These are phyloP conservation scores for Eutrema heterophyllum DNA, from an alignment of 345 rosid species.

Conservation along the genomic window DNA sequence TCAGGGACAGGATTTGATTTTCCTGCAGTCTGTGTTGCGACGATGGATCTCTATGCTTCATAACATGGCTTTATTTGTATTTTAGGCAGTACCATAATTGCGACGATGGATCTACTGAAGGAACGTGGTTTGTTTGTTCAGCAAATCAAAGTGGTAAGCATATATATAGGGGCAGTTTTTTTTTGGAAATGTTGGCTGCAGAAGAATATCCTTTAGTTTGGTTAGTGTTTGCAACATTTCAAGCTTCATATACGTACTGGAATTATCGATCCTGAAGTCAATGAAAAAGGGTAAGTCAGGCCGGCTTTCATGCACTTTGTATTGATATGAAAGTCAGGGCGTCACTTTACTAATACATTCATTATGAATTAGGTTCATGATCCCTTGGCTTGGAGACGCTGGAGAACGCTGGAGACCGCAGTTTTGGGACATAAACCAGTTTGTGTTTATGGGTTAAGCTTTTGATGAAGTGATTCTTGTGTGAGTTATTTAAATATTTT, in stretches of 20 bases:
- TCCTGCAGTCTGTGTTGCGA: neutral
- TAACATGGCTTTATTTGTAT: neutral
- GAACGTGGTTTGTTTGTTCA: conserved; percentile 63
- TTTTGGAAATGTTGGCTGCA: neutral
- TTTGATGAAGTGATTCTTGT: conserved; percentile 2
- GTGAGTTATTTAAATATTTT: neutral
- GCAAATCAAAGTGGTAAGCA: conserved; percentile 84
- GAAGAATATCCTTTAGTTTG: neutral
- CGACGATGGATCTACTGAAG: conserved; percentile 62
- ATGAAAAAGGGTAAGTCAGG: conserved; percentile 64
- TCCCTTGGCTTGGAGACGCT: conserved; percentile 97
- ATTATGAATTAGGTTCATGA: conserved; percentile 49
- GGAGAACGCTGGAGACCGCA: conserved; percentile 97
- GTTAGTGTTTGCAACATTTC: conserved; percentile 20
- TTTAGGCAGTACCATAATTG: conserved; percentile 82
- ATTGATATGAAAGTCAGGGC: neutral
- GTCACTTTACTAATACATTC: neutral
- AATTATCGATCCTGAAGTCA: conserved; percentile 75
- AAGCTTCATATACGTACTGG: conserved; percentile 95
- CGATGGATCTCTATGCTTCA: neutral
- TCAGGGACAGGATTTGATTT: neutral
- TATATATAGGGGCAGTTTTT: neutral
- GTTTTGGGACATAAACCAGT: conserved; percentile 59
- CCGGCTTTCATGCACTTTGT: neutral
- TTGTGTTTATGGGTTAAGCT: neutral